A percentile compares a stretch with the other conserved stretches of the same genome.
phyloP scores from a whole-genome alignment of 106 monocot genomes.

The Platanthera guangdongensis region DNA sequence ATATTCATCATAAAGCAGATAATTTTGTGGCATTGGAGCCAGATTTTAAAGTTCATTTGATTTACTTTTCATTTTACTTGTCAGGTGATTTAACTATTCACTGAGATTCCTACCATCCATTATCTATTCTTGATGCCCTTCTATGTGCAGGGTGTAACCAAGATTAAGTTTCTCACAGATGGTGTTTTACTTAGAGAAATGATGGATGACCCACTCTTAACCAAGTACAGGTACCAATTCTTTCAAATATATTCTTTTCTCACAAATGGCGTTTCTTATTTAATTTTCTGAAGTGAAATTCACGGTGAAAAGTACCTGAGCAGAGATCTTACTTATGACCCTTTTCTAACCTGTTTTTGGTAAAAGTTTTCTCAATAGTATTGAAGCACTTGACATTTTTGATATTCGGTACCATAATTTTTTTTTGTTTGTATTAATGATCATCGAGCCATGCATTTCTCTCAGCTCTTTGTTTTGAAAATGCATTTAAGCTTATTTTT shows the following conservation, averaged over 20 bases:
- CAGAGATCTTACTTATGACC: too few species aligned
- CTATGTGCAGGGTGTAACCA: slow-evolving; percentile 50
- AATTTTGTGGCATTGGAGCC: not conserved
- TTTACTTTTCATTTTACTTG: not conserved
- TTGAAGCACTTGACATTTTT: too few species aligned
- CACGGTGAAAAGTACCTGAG: not conserved
- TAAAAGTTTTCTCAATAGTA: too few species aligned
- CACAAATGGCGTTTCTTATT: not conserved
- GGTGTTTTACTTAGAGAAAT: slow-evolving; percentile 95
- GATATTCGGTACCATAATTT: too few species aligned
- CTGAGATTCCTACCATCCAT: not conserved
- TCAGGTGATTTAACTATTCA: not conserved
- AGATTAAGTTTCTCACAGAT: slow-evolving; percentile 97
- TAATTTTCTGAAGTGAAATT: not conserved
- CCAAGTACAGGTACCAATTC: slow-evolving; percentile 73
- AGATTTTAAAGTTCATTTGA: not conserved
- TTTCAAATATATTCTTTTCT: not conserved
- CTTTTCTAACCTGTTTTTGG: too few species aligned
- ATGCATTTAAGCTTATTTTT: not conserved
- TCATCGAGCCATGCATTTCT: not conserved
- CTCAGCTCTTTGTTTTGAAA: not conserved
- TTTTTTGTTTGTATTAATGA: not conserved
- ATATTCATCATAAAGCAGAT: not conserved
- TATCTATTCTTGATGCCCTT: not conserved
- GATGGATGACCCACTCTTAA: slow-evolving; percentile 96